These are phyloP conservation scores for Malassezia globosa DNA, from an alignment of 1,284 basidiomycete species.

Conservation along the genomic window DNA sequence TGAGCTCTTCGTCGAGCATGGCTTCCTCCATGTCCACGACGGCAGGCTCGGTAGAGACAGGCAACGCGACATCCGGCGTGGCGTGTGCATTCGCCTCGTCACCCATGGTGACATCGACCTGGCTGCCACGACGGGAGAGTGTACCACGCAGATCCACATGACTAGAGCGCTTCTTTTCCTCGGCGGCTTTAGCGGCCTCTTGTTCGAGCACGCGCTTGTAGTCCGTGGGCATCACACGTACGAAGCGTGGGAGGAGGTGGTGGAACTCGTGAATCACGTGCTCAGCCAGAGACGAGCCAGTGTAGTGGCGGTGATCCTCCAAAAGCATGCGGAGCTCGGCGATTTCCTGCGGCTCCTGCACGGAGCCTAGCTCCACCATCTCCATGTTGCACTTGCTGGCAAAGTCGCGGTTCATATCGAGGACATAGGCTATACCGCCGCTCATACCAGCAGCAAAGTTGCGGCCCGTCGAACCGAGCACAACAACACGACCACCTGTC, in stretches of 20 bases:
- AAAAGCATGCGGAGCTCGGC: slow-evolving; percentile 44
- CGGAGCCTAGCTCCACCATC: slow-evolving; percentile 40
- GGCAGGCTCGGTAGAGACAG: slow-evolving; percentile 29
- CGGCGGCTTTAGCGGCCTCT: slow-evolving; percentile 42
- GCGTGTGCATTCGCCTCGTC: too few relatives aligned
- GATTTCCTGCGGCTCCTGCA: slow-evolving; percentile 39
- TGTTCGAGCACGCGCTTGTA: slow-evolving; percentile 45
- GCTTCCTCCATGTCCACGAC: slow-evolving; percentile 42
- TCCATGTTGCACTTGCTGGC: slow-evolving; percentile 37
- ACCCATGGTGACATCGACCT: slow-evolving; percentile 30
- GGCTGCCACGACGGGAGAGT: slow-evolving; percentile 37
- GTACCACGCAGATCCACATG: slow-evolving; percentile 43
- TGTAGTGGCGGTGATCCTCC: slow-evolving; percentile 46
- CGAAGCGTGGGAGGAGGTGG: slow-evolving; percentile 41
- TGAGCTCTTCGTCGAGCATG: slow-evolving; percentile 43
- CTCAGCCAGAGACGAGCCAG: slow-evolving; percentile 37
- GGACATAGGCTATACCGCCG: slow-evolving; percentile 41
- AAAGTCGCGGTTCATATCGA: slow-evolving; percentile 44
- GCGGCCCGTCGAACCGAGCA: slow-evolving; percentile 31
- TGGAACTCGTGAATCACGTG: slow-evolving; percentile 42
- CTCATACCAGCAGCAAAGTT: slow-evolving; percentile 40
- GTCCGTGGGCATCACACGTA: slow-evolving; percentile 41
- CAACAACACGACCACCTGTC: slow-evolving; percentile 36
- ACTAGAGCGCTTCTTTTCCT: slow-evolving; percentile 44
- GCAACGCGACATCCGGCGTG: slow-evolving; percentile 19